Evolutionary conservation across 78 protist species (phyloP).

Genomic region (Dictyostelium discoideum): dicty_2.7 NC_007089.4:811501-812000

Average conservation of each 20-base stretch:
- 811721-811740: too few species aligned
- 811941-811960: constrained; percentile 66
- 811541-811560: constrained; percentile 72
- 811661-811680: constrained; percentile 56
- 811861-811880: constrained; percentile 68
- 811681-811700: background rate
- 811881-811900: constrained; percentile 56
- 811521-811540: constrained; percentile 55
- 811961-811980: constrained; percentile 50
- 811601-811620: constrained; percentile 72
- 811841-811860: constrained; percentile 37
- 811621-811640: constrained; percentile 72
- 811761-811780: too few species aligned
- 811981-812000: too few species aligned
- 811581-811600: constrained; percentile 70
- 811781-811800: too few species aligned
- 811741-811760: too few species aligned
- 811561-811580: constrained; percentile 71
- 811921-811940: constrained; percentile 71
- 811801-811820: too few species aligned
- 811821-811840: too few species aligned
- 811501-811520: constrained; percentile 21
- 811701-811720: background rate
- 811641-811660: constrained; percentile 77
- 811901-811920: constrained; percentile 78